phyloP scores from a whole-genome alignment of 345 rosid genomes.

The Camelina laxa region DNA sequence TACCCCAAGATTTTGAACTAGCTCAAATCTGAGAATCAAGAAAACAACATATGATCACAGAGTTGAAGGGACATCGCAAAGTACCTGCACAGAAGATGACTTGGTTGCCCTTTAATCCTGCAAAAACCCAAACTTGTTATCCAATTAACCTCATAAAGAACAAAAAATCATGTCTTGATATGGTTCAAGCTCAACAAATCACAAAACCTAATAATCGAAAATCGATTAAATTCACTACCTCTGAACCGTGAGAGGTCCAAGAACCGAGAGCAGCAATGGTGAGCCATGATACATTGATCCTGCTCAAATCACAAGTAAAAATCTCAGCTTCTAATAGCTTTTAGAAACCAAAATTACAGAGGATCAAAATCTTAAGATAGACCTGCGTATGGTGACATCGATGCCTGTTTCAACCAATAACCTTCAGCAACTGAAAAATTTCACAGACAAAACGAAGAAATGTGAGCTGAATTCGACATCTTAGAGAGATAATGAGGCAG shows the following conservation, averaged over 20 bases:
- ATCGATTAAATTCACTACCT: conserved; percentile 49
- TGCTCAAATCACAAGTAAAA: conserved; percentile 33
- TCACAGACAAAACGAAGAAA: conserved; percentile 8
- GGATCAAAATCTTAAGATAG: conserved; percentile 26
- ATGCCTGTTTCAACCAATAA: conserved; percentile 91
- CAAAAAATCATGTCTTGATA: background rate
- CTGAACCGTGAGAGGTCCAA: conserved; percentile 80
- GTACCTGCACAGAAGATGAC: conserved; percentile 78
- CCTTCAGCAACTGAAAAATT: conserved; percentile 81
- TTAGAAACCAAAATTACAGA: background rate
- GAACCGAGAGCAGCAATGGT: conserved; percentile 74
- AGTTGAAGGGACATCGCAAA: background rate
- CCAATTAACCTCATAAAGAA: conserved; percentile 7
- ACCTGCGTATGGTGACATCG: conserved; percentile 96
- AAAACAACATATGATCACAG: background rate
- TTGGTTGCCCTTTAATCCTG: conserved; percentile 83
- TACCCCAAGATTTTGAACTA: background rate
- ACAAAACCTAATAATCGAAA: background rate
- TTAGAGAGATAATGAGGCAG: background rate
- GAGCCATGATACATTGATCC: conserved; percentile 99
- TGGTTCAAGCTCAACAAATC: background rate
- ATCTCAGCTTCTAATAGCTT: background rate
- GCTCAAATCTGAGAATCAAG: conserved; percentile 9
- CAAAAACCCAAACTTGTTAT: conserved; percentile 28
- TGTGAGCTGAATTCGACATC: conserved; percentile 1